phyloP scores from a whole-genome alignment of 805 yeast genomes.

The Starmerella stigmatis region DNA sequence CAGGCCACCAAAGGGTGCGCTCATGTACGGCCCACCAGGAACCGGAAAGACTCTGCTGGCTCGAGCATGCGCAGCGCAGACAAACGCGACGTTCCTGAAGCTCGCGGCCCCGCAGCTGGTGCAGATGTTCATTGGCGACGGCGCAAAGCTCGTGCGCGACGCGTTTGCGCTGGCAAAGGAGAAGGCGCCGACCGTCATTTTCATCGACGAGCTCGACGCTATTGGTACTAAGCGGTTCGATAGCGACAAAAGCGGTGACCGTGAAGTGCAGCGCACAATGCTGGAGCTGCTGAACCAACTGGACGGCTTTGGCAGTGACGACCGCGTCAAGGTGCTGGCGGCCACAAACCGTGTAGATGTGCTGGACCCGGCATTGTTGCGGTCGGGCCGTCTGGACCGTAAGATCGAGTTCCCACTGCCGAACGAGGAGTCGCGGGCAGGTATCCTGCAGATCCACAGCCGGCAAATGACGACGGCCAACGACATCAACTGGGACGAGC shows the following conservation, averaged over 20 bases:
- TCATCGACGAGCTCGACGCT: conserved; percentile 96
- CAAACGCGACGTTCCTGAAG: conserved; percentile 92
- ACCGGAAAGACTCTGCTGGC: conserved; percentile 96
- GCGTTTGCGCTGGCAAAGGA: conserved; percentile 96
- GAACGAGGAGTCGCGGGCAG: conserved; percentile 93
- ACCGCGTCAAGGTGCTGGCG: conserved; percentile 91
- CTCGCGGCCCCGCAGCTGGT: conserved; percentile 97
- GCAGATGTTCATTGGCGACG: conserved; percentile 98
- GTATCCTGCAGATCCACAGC: conserved; percentile 92
- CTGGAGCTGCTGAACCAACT: conserved; percentile 91
- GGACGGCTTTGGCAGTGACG: conserved; percentile 97
- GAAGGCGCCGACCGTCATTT: conserved; percentile 95
- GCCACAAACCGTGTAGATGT: conserved; percentile 98
- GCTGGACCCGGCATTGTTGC: conserved; percentile 92
- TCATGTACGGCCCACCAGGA: conserved; percentile 99
- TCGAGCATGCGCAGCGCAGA: conserved; percentile 97
- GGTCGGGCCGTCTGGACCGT: conserved; percentile 96
- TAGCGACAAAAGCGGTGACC: conserved; percentile 92
- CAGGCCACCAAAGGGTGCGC: conserved; percentile 95
- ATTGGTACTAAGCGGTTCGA: conserved; percentile 98
- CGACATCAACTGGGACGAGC: conserved; percentile 92
- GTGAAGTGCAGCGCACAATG: conserved; percentile 99
- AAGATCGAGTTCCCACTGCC: conserved; percentile 98
- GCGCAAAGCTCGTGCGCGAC: conserved; percentile 94
- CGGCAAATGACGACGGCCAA: conserved; percentile 86